A percentile compares a stretch with the other conserved stretches of the same genome.
phyloP scores from a whole-genome alignment of 495 filamentous ascomycete species.

The Bacidia rubella region DNA sequence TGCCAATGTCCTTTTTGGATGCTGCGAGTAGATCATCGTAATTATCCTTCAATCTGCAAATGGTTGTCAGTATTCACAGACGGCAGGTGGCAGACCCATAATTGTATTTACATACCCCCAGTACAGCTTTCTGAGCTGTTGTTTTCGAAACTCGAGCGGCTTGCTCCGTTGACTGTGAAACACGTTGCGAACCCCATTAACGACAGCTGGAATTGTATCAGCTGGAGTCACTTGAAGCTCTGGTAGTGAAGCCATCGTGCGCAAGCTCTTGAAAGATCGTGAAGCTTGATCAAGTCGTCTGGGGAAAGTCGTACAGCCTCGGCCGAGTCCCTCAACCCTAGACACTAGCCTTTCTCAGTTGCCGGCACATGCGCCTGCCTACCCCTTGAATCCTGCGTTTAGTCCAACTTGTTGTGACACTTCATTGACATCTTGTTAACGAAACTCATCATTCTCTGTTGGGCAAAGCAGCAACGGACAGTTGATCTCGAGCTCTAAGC shows the following conservation, averaged over 20 bases:
- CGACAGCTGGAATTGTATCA: slow-evolving; percentile 48
- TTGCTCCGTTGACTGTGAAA: slow-evolving; percentile 73
- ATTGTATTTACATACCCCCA: slow-evolving; percentile 48
- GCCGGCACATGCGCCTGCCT: too few relatives aligned
- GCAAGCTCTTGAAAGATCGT: background rate
- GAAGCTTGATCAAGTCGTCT: background rate
- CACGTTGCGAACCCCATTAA: slow-evolving; percentile 41
- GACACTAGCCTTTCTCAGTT: background rate
- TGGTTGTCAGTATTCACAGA: background rate
- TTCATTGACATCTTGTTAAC: too few relatives aligned
- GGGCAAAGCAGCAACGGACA: too few relatives aligned
- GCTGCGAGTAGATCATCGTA: slow-evolving; percentile 54
- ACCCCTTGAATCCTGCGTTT: too few relatives aligned
- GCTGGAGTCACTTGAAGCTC: slow-evolving; percentile 51
- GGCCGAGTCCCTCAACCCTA: background rate
- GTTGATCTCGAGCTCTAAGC: too few relatives aligned
- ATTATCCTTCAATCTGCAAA: slow-evolving; percentile 54
- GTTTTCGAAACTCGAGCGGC: slow-evolving; percentile 62
- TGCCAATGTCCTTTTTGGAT: slow-evolving; percentile 58
- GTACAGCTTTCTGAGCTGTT: slow-evolving; percentile 84
- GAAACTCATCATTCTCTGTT: too few relatives aligned
- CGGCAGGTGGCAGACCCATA: background rate
- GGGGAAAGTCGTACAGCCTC: background rate
- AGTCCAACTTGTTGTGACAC: too few relatives aligned
- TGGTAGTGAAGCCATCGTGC: background rate